Evolutionary conservation across 192 early-diverging fungal species (phyloP), one percentile per base, ranked within the genome.

Genomic region (Backusella sp.): DNA sequence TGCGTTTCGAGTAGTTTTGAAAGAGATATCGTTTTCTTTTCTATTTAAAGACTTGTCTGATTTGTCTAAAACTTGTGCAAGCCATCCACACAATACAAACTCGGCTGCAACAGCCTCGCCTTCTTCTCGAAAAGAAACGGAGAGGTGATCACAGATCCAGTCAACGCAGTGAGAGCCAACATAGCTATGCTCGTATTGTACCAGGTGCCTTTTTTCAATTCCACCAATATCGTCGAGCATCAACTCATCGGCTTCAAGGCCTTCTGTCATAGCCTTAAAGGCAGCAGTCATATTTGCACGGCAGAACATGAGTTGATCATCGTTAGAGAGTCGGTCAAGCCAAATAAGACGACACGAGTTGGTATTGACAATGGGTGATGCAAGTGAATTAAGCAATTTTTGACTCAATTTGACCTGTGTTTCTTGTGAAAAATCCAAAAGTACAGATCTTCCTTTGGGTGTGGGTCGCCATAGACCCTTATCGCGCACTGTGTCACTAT

Each of bases 141-240:
- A 84, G 0, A 82, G 79, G 39, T 85, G 81, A 17, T 89, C 84
- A 72, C 79, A 68, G 3, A 89, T 73, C 84, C 84, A 89, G 6
- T 85, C 86, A 19, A 59, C 30, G 19, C 46, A 53, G 0, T 73
- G 72, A 1, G 30, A 73, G 7, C 72, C 72, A 11, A 49, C 49
- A 52, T 56, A 73, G 1, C 19, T 62, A 56, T 73, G 49, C 11
- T 46, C 32, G 6, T 36, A 73, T 12, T n/a, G 19, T 28, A 19
- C 17, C 15, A 46, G 11, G 14, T 28, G 34, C 0, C 35, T 28
- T 15, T 65, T 23, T 14, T 73, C 46, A n/a, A 73, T 9, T 1
- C 72, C 70, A 28, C 72, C 49, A n/a, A 73, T 52, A 73, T 73
- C 72, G 21, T 73, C 72, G 8, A 52, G 30, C 35, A 73, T 35